A percentile compares a stretch with the other conserved stretches of the same genome.
Evolutionary conservation across 495 filamentous ascomycete species (phyloP).

Genomic region (Neurospora hispaniola): DNA sequence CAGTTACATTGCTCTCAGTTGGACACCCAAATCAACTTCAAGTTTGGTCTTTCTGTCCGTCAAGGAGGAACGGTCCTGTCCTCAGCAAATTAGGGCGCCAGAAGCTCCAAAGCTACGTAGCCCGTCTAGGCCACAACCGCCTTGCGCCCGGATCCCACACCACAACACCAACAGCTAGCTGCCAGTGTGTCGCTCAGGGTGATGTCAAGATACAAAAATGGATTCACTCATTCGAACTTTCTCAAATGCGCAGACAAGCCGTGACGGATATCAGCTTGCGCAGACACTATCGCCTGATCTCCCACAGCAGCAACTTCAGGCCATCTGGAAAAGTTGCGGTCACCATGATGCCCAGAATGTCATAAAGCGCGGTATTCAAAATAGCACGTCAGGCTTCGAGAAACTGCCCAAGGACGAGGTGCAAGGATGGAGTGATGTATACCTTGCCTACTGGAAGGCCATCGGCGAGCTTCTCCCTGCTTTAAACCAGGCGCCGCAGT

Average conservation of each 20-base stretch:
- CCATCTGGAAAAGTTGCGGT: conserved; percentile 55
- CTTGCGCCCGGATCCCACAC: not conserved
- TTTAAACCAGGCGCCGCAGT: conserved; percentile 34
- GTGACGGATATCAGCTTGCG: conserved; percentile 56
- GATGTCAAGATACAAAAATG: conserved; percentile 35
- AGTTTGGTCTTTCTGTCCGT: not conserved
- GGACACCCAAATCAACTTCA: not conserved
- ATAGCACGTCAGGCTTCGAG: conserved; percentile 26
- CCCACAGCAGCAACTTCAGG: conserved; percentile 43
- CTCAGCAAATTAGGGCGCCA: not conserved
- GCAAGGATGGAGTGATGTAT: conserved; percentile 73
- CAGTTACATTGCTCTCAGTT: not conserved
- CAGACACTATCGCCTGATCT: conserved; percentile 57
- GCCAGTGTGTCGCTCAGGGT: not conserved
- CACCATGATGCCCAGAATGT: conserved; percentile 42
- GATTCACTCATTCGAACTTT: conserved; percentile 46
- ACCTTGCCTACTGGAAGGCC: conserved; percentile 72
- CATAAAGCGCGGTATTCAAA: conserved; percentile 49
- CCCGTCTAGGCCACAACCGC: not conserved
- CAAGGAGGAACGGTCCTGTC: not conserved
- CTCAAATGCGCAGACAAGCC: conserved; percentile 39
- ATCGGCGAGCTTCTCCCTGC: conserved; percentile 54
- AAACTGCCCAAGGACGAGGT: conserved; percentile 53
- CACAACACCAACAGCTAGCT: not conserved
- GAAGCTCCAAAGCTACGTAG: not conserved